Evolutionary conservation across 495 filamentous ascomycete genomes (phyloP).

Genomic region (Parathielavia hyrcaniae): DNA sequence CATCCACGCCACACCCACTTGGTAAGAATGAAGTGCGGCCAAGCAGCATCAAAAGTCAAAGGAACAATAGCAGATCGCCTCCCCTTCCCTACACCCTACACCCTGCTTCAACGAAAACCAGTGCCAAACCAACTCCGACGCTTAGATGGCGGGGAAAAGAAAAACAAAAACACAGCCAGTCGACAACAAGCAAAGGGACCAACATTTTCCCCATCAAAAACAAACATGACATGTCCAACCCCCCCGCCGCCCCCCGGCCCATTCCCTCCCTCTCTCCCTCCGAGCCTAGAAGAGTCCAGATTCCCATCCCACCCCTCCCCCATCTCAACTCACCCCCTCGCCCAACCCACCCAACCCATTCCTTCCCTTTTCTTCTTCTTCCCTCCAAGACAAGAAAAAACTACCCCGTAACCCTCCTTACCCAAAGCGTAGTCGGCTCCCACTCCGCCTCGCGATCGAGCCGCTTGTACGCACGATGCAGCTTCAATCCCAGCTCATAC

Average conservation of each 20-base stretch:
- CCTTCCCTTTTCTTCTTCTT: not conserved
- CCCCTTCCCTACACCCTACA: not conserved
- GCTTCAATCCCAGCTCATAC: constrained; percentile 77
- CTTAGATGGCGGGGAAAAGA: not conserved
- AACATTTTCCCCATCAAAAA: not conserved
- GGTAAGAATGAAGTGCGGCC: not conserved
- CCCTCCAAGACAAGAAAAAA: not conserved
- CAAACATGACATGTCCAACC: too few species aligned
- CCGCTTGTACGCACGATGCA: constrained; percentile 74
- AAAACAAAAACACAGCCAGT: not conserved
- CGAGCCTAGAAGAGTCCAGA: not conserved
- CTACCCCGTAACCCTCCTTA: constrained; percentile 54
- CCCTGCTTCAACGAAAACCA: not conserved
- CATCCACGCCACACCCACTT: not conserved
- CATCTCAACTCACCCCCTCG: not conserved
- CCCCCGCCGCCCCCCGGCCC: not conserved
- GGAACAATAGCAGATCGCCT: not conserved
- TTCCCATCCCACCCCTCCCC: not conserved
- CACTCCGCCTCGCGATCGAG: constrained; percentile 57
- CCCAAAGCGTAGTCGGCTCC: constrained; percentile 72
- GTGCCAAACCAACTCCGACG: not conserved
- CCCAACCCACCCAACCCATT: not conserved
- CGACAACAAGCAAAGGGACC: too few species aligned
- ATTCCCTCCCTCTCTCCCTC: not conserved
- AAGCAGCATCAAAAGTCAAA: not conserved